Base-by-base conservation (phyloP, 257 asterid species). In the Penstemon barbatus region DNA sequence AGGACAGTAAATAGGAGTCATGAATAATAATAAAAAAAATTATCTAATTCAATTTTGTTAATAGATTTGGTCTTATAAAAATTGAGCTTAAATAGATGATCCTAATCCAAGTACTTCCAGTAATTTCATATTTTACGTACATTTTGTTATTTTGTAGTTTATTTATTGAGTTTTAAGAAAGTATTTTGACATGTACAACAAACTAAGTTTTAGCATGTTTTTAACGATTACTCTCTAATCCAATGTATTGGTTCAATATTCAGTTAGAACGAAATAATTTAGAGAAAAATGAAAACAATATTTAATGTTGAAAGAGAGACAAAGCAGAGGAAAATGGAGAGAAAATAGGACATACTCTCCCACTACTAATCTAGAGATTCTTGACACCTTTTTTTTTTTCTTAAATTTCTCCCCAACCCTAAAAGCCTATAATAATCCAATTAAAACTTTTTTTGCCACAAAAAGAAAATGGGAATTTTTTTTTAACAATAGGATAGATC, bases 281-380 rank as follows among this genome's bases (percentile, higher is more conserved):
- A 25, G 33, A 1, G 33, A 25, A 25, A 25, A 25, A 25, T 25
- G 33, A 25, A 40, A 46, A 63, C 68, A 52, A 53, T 12, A 25
- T 3, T 57, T 10, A 78, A 69, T 58, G 74, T 65, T n/a, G 8
- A 55, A 57, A 38, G 53, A 61, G 65, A 38, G 71, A 75, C 78
- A 80, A 76, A 42, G 52, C 48, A 76, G 71, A 53, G 57, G 75
- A 71, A 57, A 11, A 46, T 50, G 75, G 80, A 83, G 54, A 39
- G 42, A 65, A 68, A 66, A 61, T 9, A 12, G 60, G 63, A n/a
- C 76, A 77, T 38, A 56, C 53, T 60, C 25, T 74, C 79, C 89
- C 33, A 25, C 33, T 25, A 66, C 68, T 56, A 75, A 75, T 79
- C 83, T 84, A 80, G 86, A 86, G 81, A 70, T 48, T 33, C 76